Evolutionary conservation across 352 stramenopile species (phyloP).

Genomic region (Phytophthora foliorum): DNA sequence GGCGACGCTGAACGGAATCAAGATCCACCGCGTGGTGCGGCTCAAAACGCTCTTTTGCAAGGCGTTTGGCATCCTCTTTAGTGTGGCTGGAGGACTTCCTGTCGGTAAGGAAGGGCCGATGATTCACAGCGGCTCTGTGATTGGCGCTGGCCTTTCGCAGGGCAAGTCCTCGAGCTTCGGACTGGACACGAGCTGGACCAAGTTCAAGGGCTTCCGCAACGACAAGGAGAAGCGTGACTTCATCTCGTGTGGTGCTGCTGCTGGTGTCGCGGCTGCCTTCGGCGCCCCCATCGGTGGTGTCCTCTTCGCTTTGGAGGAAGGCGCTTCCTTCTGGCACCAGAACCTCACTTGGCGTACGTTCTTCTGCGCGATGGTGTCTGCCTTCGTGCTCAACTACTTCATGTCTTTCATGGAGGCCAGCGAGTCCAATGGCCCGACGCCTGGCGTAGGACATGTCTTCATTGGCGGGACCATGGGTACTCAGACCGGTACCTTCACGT

Average conservation of each 20-base stretch:
- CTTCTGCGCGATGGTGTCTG: slow-evolving; percentile 96
- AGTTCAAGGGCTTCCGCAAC: slow-evolving; percentile 95
- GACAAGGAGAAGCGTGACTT: slow-evolving; percentile 98
- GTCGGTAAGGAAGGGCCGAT: slow-evolving; percentile 93
- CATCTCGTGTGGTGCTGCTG: slow-evolving; percentile 97
- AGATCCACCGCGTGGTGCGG: slow-evolving; percentile 96
- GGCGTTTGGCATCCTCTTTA: slow-evolving; percentile 92
- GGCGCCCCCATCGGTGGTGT: slow-evolving; percentile 98
- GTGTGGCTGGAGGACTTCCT: slow-evolving; percentile 76
- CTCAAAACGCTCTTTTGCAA: slow-evolving; percentile 98
- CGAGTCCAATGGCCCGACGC: slow-evolving; percentile 36
- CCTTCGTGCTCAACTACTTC: slow-evolving; percentile 90
- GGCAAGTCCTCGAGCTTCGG: slow-evolving; percentile 92
- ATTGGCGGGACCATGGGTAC: slow-evolving; percentile 78
- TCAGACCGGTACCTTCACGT: slow-evolving; percentile 86
- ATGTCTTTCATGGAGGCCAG: slow-evolving; percentile 81
- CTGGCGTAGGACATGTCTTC: slow-evolving; percentile 56
- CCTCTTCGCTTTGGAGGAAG: slow-evolving; percentile 98
- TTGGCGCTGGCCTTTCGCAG: slow-evolving; percentile 97
- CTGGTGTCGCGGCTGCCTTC: slow-evolving; percentile 98
- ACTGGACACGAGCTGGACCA: slow-evolving; percentile 89
- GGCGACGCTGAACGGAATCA: slow-evolving; percentile 98
- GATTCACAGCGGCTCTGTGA: slow-evolving; percentile 92
- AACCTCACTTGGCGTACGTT: slow-evolving; percentile 98
- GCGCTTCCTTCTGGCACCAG: slow-evolving; percentile 98